Evolutionary conservation across 768 basidiomycete genomes (phyloP), one percentile per base, ranked within the genome.

Genomic region (Russula sp.): DNA sequence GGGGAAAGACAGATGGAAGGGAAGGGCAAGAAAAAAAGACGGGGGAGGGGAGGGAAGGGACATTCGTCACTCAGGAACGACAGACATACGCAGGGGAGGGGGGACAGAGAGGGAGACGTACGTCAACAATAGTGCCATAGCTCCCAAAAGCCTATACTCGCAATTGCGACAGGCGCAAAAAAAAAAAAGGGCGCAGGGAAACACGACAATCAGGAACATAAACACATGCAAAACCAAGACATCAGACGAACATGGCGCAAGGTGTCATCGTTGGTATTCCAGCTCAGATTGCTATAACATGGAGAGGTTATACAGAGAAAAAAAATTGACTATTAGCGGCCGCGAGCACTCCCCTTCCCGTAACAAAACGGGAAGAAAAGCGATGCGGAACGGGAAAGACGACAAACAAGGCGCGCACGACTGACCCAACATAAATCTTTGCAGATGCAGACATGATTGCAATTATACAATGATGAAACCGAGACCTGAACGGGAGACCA

Each of bases 401-500:
- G 72, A 77, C 71, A 78, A 78, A 29, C 25, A 70, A 74, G 76
- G 77, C 72, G 78, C 78, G 75, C 75, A 75, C 84, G 84, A 93
- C 90, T 87, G 83, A 93, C 90, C 90, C 90, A 83, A 93, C 90
- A 76, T 93, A 93, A 74, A 93, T 83, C 79, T 93, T 93, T 71
- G 87, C 78, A 75, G 87, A 82, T 85, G 16, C 16, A 7, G 25
- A 29, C 25, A 88, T 88, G 78, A 79, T 69, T 69, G 69, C 61
- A 69, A 50, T 68, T 69, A 63, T 65, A 67, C 61, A 61, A 63
- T 55, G 56, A 63, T 50, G 56, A 57, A 56, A 60, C 59, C 46
- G 50, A 66, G 58, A 65, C 46, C 64, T 61, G 56, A 66, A 56
- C 59, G 53, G 64, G 25, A 29, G 25, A 29, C 25, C 25, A 61